Evolutionary conservation across 2,329 filamentous ascomycete species (phyloP).

Genomic region (Emericellopsis cladophorae): DNA sequence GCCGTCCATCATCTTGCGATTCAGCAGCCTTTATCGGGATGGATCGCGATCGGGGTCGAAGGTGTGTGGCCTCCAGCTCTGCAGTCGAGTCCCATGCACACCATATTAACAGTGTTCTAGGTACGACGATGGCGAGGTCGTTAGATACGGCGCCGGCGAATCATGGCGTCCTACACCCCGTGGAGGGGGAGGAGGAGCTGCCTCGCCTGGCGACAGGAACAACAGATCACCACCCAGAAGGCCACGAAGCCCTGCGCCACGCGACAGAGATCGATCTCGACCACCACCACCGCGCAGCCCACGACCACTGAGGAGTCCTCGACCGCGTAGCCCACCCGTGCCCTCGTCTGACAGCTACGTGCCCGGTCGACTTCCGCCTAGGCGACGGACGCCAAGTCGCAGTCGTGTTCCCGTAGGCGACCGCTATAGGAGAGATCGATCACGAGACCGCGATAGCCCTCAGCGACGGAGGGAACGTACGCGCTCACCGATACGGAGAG

Average conservation of each 20-base stretch:
- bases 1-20: neutral
- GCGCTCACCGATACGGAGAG: neutral
- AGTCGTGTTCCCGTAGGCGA: neutral
- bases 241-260: constrained; percentile 4
- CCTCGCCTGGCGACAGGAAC: constrained; percentile 1
- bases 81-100: neutral
- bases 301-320: constrained; percentile 5
- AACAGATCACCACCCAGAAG: constrained; percentile 9
- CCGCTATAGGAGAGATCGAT: neutral
- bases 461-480: constrained; percentile 6
- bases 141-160: constrained; percentile 48
- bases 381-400: constrained; percentile 6
- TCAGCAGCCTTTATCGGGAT: neutral
- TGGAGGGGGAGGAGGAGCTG: constrained; percentile 14
- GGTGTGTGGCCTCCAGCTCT: neutral
- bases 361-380: constrained; percentile 23
- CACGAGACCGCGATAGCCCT: neutral
- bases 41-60: constrained; percentile 1
- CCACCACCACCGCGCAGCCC: constrained; percentile 5
- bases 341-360: constrained; percentile 8
- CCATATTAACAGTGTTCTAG: constrained; percentile 15
- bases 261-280: constrained; percentile 3
- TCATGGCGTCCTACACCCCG: constrained; percentile 47
- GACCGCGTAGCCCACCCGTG: constrained; percentile 16
- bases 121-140: constrained; percentile 50